phyloP scores from a whole-genome alignment of 768 basidiomycete genomes.

The Serendipita sp. region DNA sequence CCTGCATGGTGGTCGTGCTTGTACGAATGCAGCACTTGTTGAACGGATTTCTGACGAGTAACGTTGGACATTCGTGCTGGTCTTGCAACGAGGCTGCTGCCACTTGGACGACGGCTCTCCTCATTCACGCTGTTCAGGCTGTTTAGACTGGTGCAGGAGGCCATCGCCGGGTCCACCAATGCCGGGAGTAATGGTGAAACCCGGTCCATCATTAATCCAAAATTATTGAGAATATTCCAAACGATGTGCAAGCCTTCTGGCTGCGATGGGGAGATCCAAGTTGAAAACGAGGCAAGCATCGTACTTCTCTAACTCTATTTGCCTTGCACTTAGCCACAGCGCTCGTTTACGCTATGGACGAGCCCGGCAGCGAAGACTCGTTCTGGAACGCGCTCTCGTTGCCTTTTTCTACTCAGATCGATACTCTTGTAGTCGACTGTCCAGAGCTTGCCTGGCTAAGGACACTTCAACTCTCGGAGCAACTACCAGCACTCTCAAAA shows the following conservation, averaged over 20 bases:
- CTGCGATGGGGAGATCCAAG: background rate
- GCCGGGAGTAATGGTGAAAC: background rate
- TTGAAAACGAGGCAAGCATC: background rate
- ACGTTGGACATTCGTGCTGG: background rate
- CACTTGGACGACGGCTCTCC: background rate
- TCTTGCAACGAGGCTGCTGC: conserved; percentile 4
- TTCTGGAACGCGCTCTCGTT: background rate
- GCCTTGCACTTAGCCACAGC: background rate
- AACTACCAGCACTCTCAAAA: conserved; percentile 42
- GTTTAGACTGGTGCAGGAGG: background rate
- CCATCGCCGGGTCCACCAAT: background rate
- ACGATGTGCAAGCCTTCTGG: background rate
- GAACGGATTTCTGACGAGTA: background rate
- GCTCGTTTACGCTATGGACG: background rate
- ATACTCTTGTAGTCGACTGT: background rate
- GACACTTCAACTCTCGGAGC: conserved; percentile 12
- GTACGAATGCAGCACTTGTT: background rate
- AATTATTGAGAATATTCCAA: background rate
- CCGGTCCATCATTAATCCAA: conserved; percentile 3
- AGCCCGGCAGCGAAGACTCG: background rate
- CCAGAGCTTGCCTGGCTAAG: background rate
- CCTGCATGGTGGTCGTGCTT: background rate
- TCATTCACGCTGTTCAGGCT: background rate
- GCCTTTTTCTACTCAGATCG: background rate
- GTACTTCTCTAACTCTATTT: background rate